Conservation (phyloP, 352 stramenopile genomes). For the Saprolegnia diclina region DNA sequence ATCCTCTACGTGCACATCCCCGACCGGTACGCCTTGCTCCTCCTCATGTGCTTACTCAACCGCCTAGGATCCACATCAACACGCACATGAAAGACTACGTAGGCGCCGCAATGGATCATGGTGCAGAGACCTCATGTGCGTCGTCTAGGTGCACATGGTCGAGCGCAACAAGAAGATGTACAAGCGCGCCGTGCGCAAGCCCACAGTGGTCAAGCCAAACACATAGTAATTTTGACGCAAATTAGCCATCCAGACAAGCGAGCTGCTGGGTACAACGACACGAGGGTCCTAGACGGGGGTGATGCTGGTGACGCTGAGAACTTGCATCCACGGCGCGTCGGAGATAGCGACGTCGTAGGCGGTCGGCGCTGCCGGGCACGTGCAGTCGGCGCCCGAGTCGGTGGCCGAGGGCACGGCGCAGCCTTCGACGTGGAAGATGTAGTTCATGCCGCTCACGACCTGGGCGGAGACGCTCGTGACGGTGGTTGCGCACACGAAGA, state of each 20-base stretch:
- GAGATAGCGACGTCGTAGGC: background rate
- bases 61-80: background rate
- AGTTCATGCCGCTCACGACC: background rate
- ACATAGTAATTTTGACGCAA: background rate
- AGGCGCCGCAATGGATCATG: background rate
- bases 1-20: slow-evolving; percentile 84
- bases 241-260: no score
- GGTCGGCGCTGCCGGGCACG: background rate
- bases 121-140: background rate
- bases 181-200: slow-evolving; percentile 53
- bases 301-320: background rate
- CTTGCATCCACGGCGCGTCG: background rate
- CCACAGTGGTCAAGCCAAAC: background rate
- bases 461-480: background rate
- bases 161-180: slow-evolving; percentile 80
- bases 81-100: slow-evolving; percentile 9
- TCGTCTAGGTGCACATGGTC: slow-evolving; percentile 59
- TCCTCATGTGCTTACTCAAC: slow-evolving; percentile 59
- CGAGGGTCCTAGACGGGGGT: background rate
- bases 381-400: background rate
- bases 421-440: background rate
- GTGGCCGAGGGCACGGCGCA: background rate
- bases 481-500: background rate
- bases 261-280: background rate
- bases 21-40: slow-evolving; percentile 80